A percentile compares a stretch with the other conserved stretches of the same genome.
phyloP scores from a whole-genome alignment of 129 eudicot species.

The Dittrichia graveolens region DNA sequence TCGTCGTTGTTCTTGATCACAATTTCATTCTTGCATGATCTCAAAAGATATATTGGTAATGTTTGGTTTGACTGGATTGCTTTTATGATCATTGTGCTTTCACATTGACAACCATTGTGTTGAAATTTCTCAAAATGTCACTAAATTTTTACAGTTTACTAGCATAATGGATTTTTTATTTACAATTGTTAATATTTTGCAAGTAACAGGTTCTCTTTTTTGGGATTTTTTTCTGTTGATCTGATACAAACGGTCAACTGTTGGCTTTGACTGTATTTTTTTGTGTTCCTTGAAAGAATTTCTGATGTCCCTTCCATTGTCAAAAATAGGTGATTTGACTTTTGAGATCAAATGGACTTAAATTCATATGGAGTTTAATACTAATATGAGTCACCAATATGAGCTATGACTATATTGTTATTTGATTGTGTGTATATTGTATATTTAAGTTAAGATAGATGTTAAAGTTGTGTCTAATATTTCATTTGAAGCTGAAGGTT shows the following conservation, averaged over 20 bases:
- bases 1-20: conserved; percentile 5
- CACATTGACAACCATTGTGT: too few relatives aligned
- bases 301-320: background rate
- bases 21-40: conserved; percentile 16
- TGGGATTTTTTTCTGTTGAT: conserved; percentile 2
- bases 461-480: conserved; percentile 6
- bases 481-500: background rate
- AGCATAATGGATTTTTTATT: too few relatives aligned
- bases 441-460: background rate
- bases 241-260: background rate
- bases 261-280: background rate
- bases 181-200: conserved; percentile 3
- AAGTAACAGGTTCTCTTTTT: background rate
- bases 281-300: conserved; percentile 4
- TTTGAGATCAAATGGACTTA: conserved; percentile 7
- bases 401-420: background rate
- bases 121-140: too few relatives aligned
- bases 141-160: too few relatives aligned
- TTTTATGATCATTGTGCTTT: background rate
- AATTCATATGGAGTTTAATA: background rate
- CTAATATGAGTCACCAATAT: background rate
- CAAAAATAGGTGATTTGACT: conserved; percentile 13
- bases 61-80: background rate
- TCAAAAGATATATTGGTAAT: background rate
- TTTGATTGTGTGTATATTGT: background rate